Evolutionary conservation across 306 rosid species (phyloP), one percentile per base, ranked within the genome.

Genomic region (barrel medic (Medicago truncatula)): DNA sequence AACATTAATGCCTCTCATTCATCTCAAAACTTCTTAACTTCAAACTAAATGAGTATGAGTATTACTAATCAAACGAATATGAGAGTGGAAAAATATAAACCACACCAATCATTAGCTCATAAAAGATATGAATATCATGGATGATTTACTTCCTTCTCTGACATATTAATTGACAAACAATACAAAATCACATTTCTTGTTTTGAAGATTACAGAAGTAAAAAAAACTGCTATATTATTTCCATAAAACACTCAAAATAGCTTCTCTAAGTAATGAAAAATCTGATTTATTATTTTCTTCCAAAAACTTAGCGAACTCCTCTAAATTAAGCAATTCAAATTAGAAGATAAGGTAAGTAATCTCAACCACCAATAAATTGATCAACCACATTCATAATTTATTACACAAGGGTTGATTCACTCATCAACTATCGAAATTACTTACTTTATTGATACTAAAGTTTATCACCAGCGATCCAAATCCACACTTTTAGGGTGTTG

Each of bases 41-140:
- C 6, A 9, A 36, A 39, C 46, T 9, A 73, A 52, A 58, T 1
- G 16, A 70, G 38, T 70, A 58, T 1, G 16, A 70, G 38, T 70
- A 65, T 34, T 58, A 75, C 16, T 58, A 59, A 66, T 71, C 60
- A 60, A n/a, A 75, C 13, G 9, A 71, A 59, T 20, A 76, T 53
- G 43, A 64, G 23, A 31, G 15, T 5, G 38, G 25, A 72, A 34
- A 84, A 77, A 60, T 31, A 54, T 63, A 73, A 46, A 62, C 36
- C 64, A 73, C 67, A 57, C 34, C 75, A 59, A 73, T 73, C 60
- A 53, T 59, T 69, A 17, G 43, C 65, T 44, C 56, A 56, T 43
- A 57, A 47, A 46, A 65, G 41, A 65, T 3, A 18, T 2, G 12
- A 49, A 43, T 39, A 23, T 49, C 61, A 43, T 9, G 36, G 52